These are phyloP conservation scores for Talaromyces sp. DNA, from an alignment of 2,329 filamentous ascomycete genomes.

Conservation along the genomic window DNA sequence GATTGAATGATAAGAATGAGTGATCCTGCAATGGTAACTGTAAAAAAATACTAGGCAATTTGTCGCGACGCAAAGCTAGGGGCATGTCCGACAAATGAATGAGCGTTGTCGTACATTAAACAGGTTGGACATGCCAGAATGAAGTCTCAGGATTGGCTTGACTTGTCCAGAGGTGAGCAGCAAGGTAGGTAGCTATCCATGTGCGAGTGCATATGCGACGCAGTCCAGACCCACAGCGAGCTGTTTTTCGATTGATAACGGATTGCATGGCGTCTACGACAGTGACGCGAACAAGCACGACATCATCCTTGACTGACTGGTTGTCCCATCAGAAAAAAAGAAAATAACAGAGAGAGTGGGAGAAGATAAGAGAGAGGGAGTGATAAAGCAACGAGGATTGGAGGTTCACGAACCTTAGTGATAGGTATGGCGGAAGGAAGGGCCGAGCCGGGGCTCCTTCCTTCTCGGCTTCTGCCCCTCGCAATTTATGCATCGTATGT, in stretches of 20 bases:
- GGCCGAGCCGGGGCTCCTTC: not conserved
- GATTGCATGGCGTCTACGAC: not conserved
- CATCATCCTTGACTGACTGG: not conserved
- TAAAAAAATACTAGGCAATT: not conserved
- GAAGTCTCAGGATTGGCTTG: constrained; percentile 5
- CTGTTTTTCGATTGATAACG: not conserved
- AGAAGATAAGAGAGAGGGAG: not conserved
- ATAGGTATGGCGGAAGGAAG: not conserved
- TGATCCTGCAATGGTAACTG: constrained; percentile 1
- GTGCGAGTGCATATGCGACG: not conserved
- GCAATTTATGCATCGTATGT: too few relatives aligned
- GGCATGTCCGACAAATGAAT: not conserved
- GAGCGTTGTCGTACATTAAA: not conserved
- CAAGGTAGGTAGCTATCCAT: constrained; percentile 4
- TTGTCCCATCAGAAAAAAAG: not conserved
- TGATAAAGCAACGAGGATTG: not conserved
- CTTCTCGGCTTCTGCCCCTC: not conserved
- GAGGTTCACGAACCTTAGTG: not conserved
- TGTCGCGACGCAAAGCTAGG: not conserved
- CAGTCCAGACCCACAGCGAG: constrained; percentile 3
- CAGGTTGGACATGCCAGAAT: constrained; percentile 1
- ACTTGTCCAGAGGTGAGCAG: not conserved
- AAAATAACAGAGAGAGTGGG: not conserved
- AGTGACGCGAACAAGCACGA: not conserved
- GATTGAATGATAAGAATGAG: not conserved